A percentile compares a stretch with the other conserved stretches of the same genome.
These are phyloP conservation scores for Scenedesmus sp. DNA, from an alignment of 163 green algal genomes.

Conservation along the genomic window DNA sequence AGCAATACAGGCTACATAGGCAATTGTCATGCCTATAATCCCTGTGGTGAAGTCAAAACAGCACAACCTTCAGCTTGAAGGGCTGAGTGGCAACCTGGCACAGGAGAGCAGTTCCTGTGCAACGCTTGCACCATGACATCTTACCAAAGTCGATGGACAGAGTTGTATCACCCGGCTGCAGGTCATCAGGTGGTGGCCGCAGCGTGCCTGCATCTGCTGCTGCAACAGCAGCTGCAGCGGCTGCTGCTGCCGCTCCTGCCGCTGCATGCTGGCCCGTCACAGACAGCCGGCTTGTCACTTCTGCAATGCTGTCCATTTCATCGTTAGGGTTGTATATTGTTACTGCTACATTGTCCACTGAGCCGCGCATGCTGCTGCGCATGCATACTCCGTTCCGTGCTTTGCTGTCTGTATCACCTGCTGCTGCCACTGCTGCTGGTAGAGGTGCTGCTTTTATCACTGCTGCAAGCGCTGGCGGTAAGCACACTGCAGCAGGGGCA, in stretches of 20 bases:
- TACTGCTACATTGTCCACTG: background rate
- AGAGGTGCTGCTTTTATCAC: background rate
- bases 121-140: background rate
- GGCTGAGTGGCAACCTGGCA: too few species aligned
- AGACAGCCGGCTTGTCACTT: background rate
- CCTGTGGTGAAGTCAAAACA: too few species aligned
- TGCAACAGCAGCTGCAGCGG: background rate
- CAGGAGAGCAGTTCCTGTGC: background rate
- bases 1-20: too few species aligned
- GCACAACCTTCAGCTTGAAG: too few species aligned
- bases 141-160: conserved; percentile 61
- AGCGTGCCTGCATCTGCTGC: conserved; percentile 56
- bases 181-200: conserved; percentile 42
- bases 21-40: too few species aligned
- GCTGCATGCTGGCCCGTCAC: background rate
- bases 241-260: background rate
- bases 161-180: conserved; percentile 52
- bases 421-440: background rate
- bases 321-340: conserved; percentile 27
- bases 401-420: background rate
- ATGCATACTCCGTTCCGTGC: background rate
- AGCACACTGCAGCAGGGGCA: background rate
- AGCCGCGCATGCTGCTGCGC: background rate
- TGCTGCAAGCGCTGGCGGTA: background rate
- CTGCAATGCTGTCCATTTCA: conserved; percentile 5